Evolutionary conservation across 169 alveolate species (phyloP), one percentile per base, ranked within the genome.

Genomic region (Cryptosporidium ubiquitum): DNA sequence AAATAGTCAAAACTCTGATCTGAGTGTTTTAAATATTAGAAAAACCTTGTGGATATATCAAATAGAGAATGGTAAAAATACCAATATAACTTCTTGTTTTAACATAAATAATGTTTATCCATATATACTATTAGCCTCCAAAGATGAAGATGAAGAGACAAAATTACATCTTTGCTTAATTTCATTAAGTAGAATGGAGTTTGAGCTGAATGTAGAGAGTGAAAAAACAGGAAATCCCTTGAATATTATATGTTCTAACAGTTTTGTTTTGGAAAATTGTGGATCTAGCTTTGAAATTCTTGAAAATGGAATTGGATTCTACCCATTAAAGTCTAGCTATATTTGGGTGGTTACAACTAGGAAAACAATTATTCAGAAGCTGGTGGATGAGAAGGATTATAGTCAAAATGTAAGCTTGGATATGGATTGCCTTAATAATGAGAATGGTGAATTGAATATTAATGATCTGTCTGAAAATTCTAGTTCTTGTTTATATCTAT

Each of bases 321-420:
- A 55, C 55, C 85, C 85, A 10, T 23, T 55, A 31, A 73, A 57
- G 29, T 51, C 68, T 14, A 73, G 85, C 37, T 73, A 73, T 33
- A 73, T 73, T 52, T 73, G 85, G 85, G 35, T 73, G 29, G 33
- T 73, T 49, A 47, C 85, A 7, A 18, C 51, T 35, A 69, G 23
- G 29, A 64, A 33, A 33, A 31, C 39, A 58, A 12, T 31, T 1
- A 6, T 14, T 49, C 33, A 57, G 39, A 58, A 12, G 6, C 39
- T 55, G 37, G 2, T 29, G 2, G 40, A 3, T 12, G 14, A 31
- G 0, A 14, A 33, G 7, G 71, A 33, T 16, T 7, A n/a, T 10
- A n/a, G 2, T 35, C 31, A 64, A 1, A 49, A 37, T 12, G 6
- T 35, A 33, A 31, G 68, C 39, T 20, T 31, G 40, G n/a, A 58